Conservation (phyloP, 1,284 basidiomycete species). For the Microbotryum silenes-acaulis region DNA sequence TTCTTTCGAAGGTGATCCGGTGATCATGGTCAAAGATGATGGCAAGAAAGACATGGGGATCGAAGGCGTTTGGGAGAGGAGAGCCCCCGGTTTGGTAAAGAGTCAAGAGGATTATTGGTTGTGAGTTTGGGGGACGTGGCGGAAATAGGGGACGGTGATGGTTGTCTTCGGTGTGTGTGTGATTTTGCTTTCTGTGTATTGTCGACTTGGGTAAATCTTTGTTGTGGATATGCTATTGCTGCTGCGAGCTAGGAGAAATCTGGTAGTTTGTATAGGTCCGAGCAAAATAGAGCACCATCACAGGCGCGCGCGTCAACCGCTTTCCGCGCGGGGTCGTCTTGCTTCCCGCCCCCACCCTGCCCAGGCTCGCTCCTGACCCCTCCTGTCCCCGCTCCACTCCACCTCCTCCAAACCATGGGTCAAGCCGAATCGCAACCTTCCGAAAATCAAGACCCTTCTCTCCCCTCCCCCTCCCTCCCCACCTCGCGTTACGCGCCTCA, state of each 20-base stretch:
- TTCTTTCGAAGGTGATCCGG: conserved; percentile 17
- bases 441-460: neutral
- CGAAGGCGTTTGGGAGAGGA: conserved; percentile 29
- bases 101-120: neutral
- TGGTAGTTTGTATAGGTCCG: too few species aligned
- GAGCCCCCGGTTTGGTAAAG: conserved; percentile 10
- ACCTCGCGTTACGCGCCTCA: neutral
- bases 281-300: too few species aligned
- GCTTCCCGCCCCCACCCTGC: neutral
- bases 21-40: conserved; percentile 24
- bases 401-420: conserved; percentile 14
- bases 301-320: too few species aligned
- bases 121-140: neutral
- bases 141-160: too few species aligned
- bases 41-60: conserved; percentile 30
- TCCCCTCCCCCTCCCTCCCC: neutral
- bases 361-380: neutral
- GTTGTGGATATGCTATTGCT: too few species aligned
- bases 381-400: neutral
- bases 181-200: too few species aligned
- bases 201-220: too few species aligned
- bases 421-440: conserved; percentile 20
- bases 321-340: too few species aligned
- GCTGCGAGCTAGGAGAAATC: too few species aligned
- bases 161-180: too few species aligned